phyloP scores from a whole-genome alignment of 2,329 filamentous ascomycete species.

The Teratosphaeria viscida region DNA sequence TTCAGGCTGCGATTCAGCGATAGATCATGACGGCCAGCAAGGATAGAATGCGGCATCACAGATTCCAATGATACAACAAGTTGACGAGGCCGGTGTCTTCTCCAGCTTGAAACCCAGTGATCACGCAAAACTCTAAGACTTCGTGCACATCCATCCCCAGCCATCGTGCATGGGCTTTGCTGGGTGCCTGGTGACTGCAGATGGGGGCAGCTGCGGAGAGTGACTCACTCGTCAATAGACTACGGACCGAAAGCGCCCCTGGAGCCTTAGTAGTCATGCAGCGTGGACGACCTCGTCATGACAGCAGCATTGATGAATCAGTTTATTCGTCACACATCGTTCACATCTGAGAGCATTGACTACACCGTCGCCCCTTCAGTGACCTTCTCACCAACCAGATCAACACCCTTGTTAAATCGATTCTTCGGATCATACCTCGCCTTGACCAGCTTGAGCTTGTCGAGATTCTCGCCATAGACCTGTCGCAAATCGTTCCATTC shows the following conservation, averaged over 20 bases:
- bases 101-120: too few relatives aligned
- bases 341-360: neutral
- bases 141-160: neutral
- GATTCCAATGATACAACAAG: neutral
- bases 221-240: neutral
- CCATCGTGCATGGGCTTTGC: neutral
- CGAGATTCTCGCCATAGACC: constrained; percentile 17
- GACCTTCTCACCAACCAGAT: constrained; percentile 6
- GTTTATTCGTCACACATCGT: neutral
- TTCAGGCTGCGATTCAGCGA: neutral
- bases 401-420: constrained; percentile 15
- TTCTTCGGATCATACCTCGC: constrained; percentile 11
- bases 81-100: neutral
- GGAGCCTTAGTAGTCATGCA: neutral
- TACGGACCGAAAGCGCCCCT: neutral
- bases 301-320: neutral
- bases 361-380: constrained; percentile 5
- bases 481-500: constrained; percentile 12
- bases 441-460: constrained; percentile 14
- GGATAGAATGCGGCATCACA: neutral
- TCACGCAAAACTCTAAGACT: too few relatives aligned
- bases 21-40: neutral
- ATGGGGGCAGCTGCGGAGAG: neutral
- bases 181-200: neutral
- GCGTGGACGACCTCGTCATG: neutral